These are phyloP conservation scores for Hippophae gyantsensis DNA, from an alignment of 306 rosid genomes.

Conservation along the genomic window DNA sequence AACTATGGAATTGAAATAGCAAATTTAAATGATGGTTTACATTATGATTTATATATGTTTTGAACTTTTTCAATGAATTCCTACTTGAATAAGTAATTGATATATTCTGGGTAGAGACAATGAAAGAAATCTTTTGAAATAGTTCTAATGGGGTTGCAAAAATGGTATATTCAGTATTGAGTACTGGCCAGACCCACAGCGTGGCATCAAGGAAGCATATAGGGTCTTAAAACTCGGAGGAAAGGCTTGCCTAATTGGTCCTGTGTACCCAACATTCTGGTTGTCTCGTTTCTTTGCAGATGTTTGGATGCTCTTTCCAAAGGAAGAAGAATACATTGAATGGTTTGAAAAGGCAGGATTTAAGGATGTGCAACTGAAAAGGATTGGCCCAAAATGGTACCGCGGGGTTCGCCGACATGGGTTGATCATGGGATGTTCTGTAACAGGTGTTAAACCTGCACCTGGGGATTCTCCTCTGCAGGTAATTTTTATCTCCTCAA, in stretches of 20 bases:
- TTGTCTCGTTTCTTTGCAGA: conserved; percentile 95
- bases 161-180: conserved; percentile 54
- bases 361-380: conserved; percentile 71
- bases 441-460: conserved; percentile 82
- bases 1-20: not conserved
- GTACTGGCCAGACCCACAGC: conserved; percentile 98
- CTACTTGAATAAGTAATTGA: not conserved
- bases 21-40: conserved; percentile 6
- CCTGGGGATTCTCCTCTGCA: conserved; percentile 90
- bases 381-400: conserved; percentile 96
- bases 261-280: conserved; percentile 88
- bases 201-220: conserved; percentile 91
- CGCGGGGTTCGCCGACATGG: conserved; percentile 94
- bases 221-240: conserved; percentile 86
- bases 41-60: not conserved
- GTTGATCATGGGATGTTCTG: conserved; percentile 93
- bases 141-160: conserved; percentile 17
- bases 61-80: too few relatives aligned
- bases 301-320: conserved; percentile 95
- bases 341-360: conserved; percentile 91
- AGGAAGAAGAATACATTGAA: conserved; percentile 90
- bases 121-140: conserved; percentile 2
- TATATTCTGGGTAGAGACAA: not conserved
- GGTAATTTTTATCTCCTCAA: conserved; percentile 29
- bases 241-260: conserved; percentile 81